Evolutionary conservation across 2,329 filamentous ascomycete species (phyloP).

Genomic region (Exophiala lecanii-corni): DNA sequence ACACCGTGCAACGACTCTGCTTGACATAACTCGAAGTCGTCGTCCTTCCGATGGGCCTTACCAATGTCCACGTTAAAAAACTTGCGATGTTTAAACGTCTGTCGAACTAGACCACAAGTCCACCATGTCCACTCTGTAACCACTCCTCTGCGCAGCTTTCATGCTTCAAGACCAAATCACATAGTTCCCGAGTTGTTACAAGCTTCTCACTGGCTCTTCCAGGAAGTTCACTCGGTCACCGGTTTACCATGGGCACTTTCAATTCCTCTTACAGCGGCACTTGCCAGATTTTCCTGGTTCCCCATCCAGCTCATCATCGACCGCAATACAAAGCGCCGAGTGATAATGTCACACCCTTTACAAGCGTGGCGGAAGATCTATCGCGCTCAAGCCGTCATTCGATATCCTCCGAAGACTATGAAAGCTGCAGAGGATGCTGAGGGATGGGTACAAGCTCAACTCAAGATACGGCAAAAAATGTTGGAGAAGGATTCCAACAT

Average conservation of each 20-base stretch:
- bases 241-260: constrained; percentile 51
- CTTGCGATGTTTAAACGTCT: too few relatives aligned
- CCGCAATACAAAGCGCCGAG: constrained; percentile 37
- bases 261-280: constrained; percentile 51
- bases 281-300: constrained; percentile 47
- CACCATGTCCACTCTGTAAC: too few relatives aligned
- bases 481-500: constrained; percentile 25
- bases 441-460: constrained; percentile 15
- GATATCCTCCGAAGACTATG: constrained; percentile 9
- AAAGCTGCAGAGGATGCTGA: constrained; percentile 9
- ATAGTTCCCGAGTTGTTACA: constrained; percentile 15
- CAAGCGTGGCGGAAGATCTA: constrained; percentile 32
- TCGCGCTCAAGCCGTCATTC: constrained; percentile 19
- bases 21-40: too few relatives aligned
- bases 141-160: constrained; percentile 42
- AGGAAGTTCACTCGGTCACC: constrained; percentile 44
- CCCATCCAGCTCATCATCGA: constrained; percentile 43
- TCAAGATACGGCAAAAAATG: constrained; percentile 10
- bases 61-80: too few relatives aligned
- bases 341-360: constrained; percentile 40
- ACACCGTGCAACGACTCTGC: too few relatives aligned
- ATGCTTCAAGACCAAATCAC: constrained; percentile 42
- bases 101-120: too few relatives aligned
- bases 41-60: too few relatives aligned
- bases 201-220: constrained; percentile 14